Evolutionary conservation across 208 protist species (phyloP).

Genomic region (Porcisia hertigi): DNA sequence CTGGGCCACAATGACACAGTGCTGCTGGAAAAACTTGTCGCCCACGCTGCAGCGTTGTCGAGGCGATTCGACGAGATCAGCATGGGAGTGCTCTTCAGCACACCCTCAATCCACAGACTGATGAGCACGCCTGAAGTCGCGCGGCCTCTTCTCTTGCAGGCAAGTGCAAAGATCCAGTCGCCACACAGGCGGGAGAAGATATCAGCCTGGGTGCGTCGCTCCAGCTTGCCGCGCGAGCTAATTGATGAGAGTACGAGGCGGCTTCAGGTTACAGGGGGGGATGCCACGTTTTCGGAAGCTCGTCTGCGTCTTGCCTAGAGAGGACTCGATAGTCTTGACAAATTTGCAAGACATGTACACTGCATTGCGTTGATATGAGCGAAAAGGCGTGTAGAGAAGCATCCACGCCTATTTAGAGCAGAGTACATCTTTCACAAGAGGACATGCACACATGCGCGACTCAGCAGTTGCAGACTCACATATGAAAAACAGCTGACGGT

Average conservation of each 20-base stretch:
- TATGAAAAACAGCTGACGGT: not conserved
- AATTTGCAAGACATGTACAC: not conserved
- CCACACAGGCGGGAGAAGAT: slow-evolving; percentile 57
- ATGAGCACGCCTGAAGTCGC: slow-evolving; percentile 50
- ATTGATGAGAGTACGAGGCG: slow-evolving; percentile 26
- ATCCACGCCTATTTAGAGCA: not conserved
- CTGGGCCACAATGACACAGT: slow-evolving; percentile 58
- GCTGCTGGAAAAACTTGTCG: slow-evolving; percentile 54
- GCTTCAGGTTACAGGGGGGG: slow-evolving; percentile 15
- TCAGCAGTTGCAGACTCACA: not conserved
- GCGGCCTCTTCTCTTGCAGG: slow-evolving; percentile 64
- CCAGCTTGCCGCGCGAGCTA: slow-evolving; percentile 60
- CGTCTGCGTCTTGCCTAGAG: slow-evolving; percentile 26
- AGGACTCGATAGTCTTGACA: not conserved
- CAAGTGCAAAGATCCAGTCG: slow-evolving; percentile 46
- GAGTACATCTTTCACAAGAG: not conserved
- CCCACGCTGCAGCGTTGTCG: slow-evolving; percentile 48
- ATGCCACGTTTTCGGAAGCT: not conserved
- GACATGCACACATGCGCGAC: not conserved
- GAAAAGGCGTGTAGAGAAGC: not conserved
- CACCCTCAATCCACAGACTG: slow-evolving; percentile 68
- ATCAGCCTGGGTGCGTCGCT: slow-evolving; percentile 40
- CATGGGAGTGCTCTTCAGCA: slow-evolving; percentile 66
- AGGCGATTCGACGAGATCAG: slow-evolving; percentile 61
- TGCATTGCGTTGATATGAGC: no score